These are phyloP conservation scores for Dunaliella sp. DNA, from an alignment of 139 green algal species.

Conservation along the genomic window DNA sequence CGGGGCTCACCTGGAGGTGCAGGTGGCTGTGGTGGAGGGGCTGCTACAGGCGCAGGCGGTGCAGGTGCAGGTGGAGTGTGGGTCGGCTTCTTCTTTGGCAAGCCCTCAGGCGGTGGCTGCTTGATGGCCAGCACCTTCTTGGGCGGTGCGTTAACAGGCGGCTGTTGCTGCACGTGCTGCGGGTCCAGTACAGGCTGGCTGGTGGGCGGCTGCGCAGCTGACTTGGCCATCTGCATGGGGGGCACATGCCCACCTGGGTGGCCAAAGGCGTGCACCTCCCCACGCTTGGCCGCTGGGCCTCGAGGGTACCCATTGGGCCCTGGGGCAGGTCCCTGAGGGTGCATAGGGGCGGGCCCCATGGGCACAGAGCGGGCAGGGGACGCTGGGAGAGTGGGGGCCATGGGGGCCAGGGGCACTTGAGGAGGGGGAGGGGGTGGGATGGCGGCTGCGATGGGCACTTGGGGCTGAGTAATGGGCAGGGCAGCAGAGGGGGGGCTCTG, in stretches of 20 bases:
- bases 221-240: neutral
- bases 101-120: no score
- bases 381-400: neutral
- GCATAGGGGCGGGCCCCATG: neutral
- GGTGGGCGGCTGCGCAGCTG: neutral
- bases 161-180: neutral
- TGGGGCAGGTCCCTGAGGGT: no score
- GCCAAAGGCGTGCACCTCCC: neutral
- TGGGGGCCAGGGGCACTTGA: neutral
- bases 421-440: neutral
- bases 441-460: neutral
- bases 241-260: neutral
- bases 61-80: no score
- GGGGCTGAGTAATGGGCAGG: neutral
- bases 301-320: neutral
- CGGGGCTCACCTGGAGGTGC: neutral
- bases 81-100: no score
- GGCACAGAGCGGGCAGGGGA: neutral
- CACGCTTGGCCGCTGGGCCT: neutral
- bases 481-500: neutral
- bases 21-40: neutral
- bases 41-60: neutral
- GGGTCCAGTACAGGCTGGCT: neutral
- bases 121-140: constrained; percentile 6
- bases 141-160: neutral